Percentiles rank a stretch among this genome's conserved stretches.
Conservation (phyloP, 1,139 yeast genomes). For the Yamadazyma spencermartinsiae region DNA sequence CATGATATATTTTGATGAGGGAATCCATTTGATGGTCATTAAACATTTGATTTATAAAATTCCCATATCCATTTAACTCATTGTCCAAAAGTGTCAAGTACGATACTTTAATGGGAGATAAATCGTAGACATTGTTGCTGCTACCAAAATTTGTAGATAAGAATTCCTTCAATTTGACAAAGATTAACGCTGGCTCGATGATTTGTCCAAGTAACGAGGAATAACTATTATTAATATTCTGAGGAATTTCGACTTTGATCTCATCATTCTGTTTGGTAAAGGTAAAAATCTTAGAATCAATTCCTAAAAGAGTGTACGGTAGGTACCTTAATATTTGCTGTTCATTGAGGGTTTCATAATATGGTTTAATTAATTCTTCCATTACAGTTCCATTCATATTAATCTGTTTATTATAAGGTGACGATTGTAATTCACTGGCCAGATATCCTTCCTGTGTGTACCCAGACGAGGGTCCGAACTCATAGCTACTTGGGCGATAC, state of each 20-base stretch:
- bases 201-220: conserved; percentile 58
- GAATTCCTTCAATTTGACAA: conserved; percentile 39
- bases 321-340: conserved; percentile 55
- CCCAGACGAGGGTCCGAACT: no score
- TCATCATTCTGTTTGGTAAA: conserved; percentile 36
- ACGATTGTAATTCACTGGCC: conserved; percentile 5
- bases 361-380: conserved; percentile 28
- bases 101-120: conserved; percentile 65
- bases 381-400: conserved; percentile 11
- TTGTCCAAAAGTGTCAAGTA: conserved; percentile 56
- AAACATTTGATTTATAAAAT: conserved; percentile 55
- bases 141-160: conserved; percentile 2
- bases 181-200: conserved; percentile 74
- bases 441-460: no score
- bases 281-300: conserved; percentile 63
- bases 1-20: conserved; percentile 42
- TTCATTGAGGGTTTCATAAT: conserved; percentile 44
- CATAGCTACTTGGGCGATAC: no score
- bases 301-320: conserved; percentile 70
- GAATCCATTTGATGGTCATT: conserved; percentile 30
- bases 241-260: conserved; percentile 44
- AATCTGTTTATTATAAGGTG: conserved; percentile 5
- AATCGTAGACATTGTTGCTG: conserved; percentile 5
- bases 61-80: conserved; percentile 55
- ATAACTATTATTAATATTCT: conserved; percentile 54